Conservation (phyloP, 23 red algal species). For the Pyropia haitanensis region DNA sequence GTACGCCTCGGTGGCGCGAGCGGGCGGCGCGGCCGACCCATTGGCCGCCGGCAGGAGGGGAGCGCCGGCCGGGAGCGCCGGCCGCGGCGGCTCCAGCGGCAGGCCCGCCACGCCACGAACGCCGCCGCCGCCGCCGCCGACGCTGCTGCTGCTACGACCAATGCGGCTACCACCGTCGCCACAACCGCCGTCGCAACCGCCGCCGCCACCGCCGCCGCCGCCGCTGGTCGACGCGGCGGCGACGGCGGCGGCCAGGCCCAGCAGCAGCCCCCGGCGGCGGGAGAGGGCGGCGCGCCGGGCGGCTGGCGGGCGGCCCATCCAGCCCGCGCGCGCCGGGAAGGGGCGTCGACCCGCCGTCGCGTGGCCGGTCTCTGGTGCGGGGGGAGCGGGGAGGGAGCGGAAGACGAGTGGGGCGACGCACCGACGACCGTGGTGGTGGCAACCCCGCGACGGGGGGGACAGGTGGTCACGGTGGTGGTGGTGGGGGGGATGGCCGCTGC, state of each 20-base stretch:
- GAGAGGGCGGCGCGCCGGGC: background rate
- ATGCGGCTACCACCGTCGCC: too few species aligned
- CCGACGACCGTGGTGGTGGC: background rate
- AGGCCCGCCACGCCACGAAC: background rate
- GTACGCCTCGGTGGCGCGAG: conserved; percentile 42
- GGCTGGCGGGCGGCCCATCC: background rate
- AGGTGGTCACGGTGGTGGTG: too few species aligned
- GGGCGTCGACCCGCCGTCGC: background rate
- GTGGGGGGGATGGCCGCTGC: too few species aligned
- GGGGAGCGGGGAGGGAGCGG: background rate
- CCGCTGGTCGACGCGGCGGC: background rate
- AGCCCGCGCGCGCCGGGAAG: background rate
- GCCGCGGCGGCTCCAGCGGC: too few species aligned
- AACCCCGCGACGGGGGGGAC: background rate
- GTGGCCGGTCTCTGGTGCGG: background rate
- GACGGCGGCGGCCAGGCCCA: background rate
- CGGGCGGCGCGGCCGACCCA: too few species aligned
- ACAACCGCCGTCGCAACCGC: background rate
- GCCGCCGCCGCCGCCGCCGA: background rate
- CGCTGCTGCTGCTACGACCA: background rate
- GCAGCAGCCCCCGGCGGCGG: background rate
- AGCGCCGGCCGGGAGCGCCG: too few species aligned
- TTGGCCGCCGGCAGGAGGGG: too few species aligned
- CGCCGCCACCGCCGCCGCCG: background rate
- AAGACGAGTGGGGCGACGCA: background rate